Percentiles rank a stretch among this genome's conserved stretches.
Evolutionary conservation across 306 rosid genomes (phyloP).

Genomic region (Gleditsia sinensis): DNA sequence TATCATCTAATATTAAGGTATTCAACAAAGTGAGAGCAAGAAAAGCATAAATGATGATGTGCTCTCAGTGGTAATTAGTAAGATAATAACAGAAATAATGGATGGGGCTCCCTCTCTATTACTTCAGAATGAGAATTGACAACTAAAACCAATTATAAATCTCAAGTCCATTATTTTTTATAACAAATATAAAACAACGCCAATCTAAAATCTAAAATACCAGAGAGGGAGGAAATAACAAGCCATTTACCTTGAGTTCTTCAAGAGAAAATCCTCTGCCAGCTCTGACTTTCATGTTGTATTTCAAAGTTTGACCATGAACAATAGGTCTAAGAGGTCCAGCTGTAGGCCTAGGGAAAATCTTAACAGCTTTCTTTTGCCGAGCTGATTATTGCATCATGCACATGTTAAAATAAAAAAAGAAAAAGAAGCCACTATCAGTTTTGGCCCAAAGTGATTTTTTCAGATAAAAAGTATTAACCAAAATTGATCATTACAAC

Average conservation of each 20-base stretch:
- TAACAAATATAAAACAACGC: background rate
- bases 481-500: background rate
- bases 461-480: background rate
- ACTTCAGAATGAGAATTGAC: background rate
- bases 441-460: background rate
- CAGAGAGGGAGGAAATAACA: background rate
- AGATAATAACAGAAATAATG: background rate
- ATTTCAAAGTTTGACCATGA: constrained; percentile 66
- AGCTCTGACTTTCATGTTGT: constrained; percentile 65
- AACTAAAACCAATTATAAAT: background rate
- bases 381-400: constrained; percentile 43
- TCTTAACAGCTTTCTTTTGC: constrained; percentile 65
- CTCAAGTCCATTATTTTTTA: background rate
- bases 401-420: background rate
- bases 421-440: background rate
- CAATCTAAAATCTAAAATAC: background rate
- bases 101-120: background rate
- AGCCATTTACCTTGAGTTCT: constrained; percentile 53
- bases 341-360: constrained; percentile 60
- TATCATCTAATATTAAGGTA: no score
- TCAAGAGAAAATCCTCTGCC: constrained; percentile 63
- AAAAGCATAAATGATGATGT: background rate
- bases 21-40: background rate
- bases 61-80: no score
- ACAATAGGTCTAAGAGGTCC: constrained; percentile 63